Base-by-base conservation (phyloP, 1,284 basidiomycete genomes). In the Moesziomyces sp. region DNA sequence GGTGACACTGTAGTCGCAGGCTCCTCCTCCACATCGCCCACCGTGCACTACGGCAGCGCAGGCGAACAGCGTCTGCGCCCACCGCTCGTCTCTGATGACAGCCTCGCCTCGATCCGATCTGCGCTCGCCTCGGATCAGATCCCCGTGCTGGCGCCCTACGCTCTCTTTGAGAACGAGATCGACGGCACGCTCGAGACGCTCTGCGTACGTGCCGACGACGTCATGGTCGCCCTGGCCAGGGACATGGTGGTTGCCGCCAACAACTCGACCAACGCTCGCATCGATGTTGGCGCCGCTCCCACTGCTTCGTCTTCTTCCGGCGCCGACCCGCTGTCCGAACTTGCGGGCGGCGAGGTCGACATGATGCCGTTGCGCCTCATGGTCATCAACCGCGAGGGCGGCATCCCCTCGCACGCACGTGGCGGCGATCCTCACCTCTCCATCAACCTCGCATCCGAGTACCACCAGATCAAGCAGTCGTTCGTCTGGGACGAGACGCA, bases 331-430 rank as follows among this genome's bases (percentile, higher is more conserved):
- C 55, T 61, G 4, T 56, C 58, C n/a, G 53, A 64, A 6, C 23
- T 57, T 5, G 42, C 47, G 14, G 57, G 65, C 19, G 72, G 79
- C 54, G 78, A 80, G 52, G 78, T 85, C 43, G 85, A 85, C 70
- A 68, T 85, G 52, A 85, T 83, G 53, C 74, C 97, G 1, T 86
- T 97, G 62, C 92, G 97, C 23, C 89, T 99, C 67, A 95, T 99
- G 91, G 92, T 99, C 83, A 98, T 99, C 85, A 97, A 95, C 84
- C 90, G 92, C 21, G 93, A 97, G 86, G 97, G 97, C 21, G 97
- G 97, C 34, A 91, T 99, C 3, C 97, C 97, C 13, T 98, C 95
- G 0, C 99, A 98, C 82, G 97, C 97, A 40, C 92, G 97, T 23
- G 89, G 89, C 18, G 97, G 97, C 46, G 89, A 93, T 76, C 97